A percentile compares a stretch with the other conserved stretches of the same genome.
Evolutionary conservation across 805 yeast genomes (phyloP).

Genomic region (Pichia gijzeniarum): DNA sequence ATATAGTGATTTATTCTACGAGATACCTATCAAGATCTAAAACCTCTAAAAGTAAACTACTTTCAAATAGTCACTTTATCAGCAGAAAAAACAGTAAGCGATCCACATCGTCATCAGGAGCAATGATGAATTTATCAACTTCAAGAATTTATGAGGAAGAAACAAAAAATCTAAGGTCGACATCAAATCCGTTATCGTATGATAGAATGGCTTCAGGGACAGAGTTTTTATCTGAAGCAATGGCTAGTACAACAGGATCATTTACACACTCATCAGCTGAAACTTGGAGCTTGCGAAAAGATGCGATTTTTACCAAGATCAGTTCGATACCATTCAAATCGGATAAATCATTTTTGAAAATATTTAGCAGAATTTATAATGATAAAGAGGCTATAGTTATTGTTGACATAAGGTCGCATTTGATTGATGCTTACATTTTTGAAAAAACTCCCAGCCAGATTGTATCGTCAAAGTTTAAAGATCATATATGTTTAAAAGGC

Average conservation of each 20-base stretch:
- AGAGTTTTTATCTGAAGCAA: conserved; percentile 26
- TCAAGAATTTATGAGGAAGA: conserved; percentile 36
- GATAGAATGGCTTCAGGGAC: conserved; percentile 41
- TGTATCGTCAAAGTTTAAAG: conserved; percentile 20
- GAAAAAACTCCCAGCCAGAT: conserved; percentile 29
- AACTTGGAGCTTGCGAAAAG: conserved; percentile 44
- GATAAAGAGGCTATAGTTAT: conserved; percentile 60
- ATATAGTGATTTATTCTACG: conserved; percentile 50
- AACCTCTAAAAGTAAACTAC: conserved; percentile 13
- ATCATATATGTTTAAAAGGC: conserved; percentile 20
- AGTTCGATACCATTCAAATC: conserved; percentile 36
- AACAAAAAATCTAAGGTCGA: conserved; percentile 29
- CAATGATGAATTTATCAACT: conserved; percentile 33
- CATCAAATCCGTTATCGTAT: conserved; percentile 36
- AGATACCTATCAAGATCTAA: conserved; percentile 33
- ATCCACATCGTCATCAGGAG: conserved; percentile 22
- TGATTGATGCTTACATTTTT: conserved; percentile 47
- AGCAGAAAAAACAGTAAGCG: conserved; percentile 24
- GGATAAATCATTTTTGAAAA: conserved; percentile 28
- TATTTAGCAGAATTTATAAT: conserved; percentile 36
- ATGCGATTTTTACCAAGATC: conserved; percentile 61
- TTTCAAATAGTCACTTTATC: conserved; percentile 14
- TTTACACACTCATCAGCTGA: conserved; percentile 22
- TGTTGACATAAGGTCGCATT: conserved; percentile 36
- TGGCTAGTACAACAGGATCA: conserved; percentile 18